Conservation (phyloP, 352 stramenopile genomes). For the Globisporangium megalacanthum region DNA sequence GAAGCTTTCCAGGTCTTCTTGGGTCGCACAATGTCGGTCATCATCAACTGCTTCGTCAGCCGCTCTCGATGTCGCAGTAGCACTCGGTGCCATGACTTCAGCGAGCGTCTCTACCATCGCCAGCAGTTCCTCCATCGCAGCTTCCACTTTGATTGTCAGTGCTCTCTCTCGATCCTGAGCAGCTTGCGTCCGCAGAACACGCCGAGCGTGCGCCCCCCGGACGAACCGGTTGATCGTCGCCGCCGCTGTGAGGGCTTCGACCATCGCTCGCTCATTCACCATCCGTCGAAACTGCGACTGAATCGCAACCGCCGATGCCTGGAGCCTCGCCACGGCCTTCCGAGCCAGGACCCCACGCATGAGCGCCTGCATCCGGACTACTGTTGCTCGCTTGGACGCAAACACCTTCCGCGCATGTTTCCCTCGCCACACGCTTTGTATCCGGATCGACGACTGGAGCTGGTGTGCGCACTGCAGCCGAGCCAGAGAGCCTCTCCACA, state of each 20-base stretch:
- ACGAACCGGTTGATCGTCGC: slow-evolving; percentile 9
- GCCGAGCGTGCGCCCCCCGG: slow-evolving; percentile 4
- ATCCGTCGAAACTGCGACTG: slow-evolving; percentile 19
- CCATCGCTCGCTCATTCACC: slow-evolving; percentile 8
- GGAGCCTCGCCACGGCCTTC: slow-evolving; percentile 8
- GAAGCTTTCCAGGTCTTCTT: too few relatives aligned
- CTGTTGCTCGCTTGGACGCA: slow-evolving; percentile 11
- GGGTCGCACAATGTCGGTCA: too few relatives aligned
- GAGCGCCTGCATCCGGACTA: slow-evolving; percentile 19
- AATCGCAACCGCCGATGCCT: slow-evolving; percentile 15
- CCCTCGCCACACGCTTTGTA: slow-evolving; percentile 24
- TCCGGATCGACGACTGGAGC: slow-evolving; percentile 12
- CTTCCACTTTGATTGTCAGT: slow-evolving; percentile 2
- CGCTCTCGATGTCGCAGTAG: too few relatives aligned
- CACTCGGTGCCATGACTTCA: background rate
- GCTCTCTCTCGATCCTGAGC: background rate
- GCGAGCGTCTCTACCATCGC: background rate
- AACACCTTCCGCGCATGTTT: slow-evolving; percentile 16
- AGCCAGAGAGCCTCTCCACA: slow-evolving; percentile 20
- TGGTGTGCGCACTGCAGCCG: slow-evolving; percentile 9
- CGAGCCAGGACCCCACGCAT: slow-evolving; percentile 18
- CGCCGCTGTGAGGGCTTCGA: slow-evolving; percentile 1
- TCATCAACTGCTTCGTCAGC: too few relatives aligned
- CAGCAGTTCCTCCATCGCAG: slow-evolving; percentile 8
- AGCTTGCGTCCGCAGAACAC: background rate